These are phyloP conservation scores for Coniochaeta hoffmannii DNA, from an alignment of 2,329 filamentous ascomycete genomes.

Conservation along the genomic window DNA sequence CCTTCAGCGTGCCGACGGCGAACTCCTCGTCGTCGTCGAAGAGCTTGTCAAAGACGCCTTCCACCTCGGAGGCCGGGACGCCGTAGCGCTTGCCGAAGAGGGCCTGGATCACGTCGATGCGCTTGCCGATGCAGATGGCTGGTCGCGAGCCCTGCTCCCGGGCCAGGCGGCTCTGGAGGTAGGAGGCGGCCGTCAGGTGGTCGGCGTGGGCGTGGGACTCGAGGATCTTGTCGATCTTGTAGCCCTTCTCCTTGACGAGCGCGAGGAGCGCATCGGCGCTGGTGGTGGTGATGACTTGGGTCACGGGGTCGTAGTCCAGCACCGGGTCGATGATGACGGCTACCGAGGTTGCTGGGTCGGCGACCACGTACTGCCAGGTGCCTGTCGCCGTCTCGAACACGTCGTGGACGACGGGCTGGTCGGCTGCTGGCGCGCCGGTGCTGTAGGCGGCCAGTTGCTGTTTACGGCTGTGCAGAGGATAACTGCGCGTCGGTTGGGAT, in stretches of 20 bases:
- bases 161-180: conserved; percentile 41
- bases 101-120: conserved; percentile 43
- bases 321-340: conserved; percentile 57
- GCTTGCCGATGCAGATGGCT: conserved; percentile 45
- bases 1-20: conserved; percentile 36
- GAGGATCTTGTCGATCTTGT: conserved; percentile 43
- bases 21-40: conserved; percentile 48
- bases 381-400: conserved; percentile 33
- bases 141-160: conserved; percentile 27
- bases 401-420: conserved; percentile 27
- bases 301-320: conserved; percentile 43
- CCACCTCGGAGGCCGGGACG: conserved; percentile 32
- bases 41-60: conserved; percentile 41
- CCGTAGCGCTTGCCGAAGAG: conserved; percentile 42
- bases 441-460: too few species aligned
- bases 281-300: conserved; percentile 34
- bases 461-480: too few species aligned
- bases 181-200: conserved; percentile 51
- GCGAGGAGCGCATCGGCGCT: conserved; percentile 45
- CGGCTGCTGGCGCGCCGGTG: too few species aligned
- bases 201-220: conserved; percentile 59
- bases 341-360: conserved; percentile 37
- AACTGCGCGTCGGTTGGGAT: too few species aligned
- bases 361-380: conserved; percentile 55
- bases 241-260: conserved; percentile 33